phyloP scores from a whole-genome alignment of 2,329 filamentous ascomycete genomes.

The Myotisia sp. region DNA sequence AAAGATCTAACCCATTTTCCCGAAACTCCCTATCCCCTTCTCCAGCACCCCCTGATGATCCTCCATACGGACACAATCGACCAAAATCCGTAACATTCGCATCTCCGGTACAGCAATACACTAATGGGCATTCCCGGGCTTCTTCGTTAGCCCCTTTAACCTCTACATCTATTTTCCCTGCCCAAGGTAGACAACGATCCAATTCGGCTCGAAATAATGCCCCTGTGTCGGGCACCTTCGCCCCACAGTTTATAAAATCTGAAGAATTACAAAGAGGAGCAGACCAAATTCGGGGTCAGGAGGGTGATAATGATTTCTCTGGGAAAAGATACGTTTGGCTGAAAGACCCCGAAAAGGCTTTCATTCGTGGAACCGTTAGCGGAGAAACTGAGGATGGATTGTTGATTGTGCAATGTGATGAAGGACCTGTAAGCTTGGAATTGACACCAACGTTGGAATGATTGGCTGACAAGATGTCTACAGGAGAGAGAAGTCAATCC shows the following conservation, averaged over 20 bases:
- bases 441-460: not conserved
- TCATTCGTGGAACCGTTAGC: conserved; percentile 83
- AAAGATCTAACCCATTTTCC: conserved; percentile 67
- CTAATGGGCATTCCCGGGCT: conserved; percentile 50
- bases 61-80: conserved; percentile 31
- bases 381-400: conserved; percentile 58
- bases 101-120: conserved; percentile 35
- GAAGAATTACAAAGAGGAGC: conserved; percentile 54
- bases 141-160: conserved; percentile 52
- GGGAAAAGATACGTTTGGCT: conserved; percentile 98
- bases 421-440: conserved; percentile 52
- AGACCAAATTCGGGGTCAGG: conserved; percentile 54
- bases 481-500: conserved; percentile 54
- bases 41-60: conserved; percentile 35
- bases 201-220: conserved; percentile 51
- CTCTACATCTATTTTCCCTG: conserved; percentile 29
- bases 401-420: conserved; percentile 80
- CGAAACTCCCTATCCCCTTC: conserved; percentile 53
- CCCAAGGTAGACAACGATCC: conserved; percentile 33
- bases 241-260: conserved; percentile 85
- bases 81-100: conserved; percentile 65
- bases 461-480: not conserved
- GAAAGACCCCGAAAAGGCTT: conserved; percentile 71
- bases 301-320: conserved; percentile 97
- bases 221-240: conserved; percentile 63